These are phyloP conservation scores for Candida suzukii DNA, from an alignment of 805 yeast species.

Conservation along the genomic window DNA sequence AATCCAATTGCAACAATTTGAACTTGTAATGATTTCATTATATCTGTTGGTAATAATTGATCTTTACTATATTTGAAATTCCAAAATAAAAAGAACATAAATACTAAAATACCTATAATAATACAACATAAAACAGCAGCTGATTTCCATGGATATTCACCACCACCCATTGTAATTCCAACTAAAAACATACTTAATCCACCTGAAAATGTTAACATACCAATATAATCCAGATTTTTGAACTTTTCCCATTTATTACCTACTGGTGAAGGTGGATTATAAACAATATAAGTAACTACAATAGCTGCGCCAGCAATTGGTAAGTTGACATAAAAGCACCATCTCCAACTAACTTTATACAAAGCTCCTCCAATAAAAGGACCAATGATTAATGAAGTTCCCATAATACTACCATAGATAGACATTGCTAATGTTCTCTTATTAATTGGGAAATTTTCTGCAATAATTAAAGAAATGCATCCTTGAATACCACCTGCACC, in stretches of 20 bases:
- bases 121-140: constrained; percentile 44
- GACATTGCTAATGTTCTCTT: constrained; percentile 33
- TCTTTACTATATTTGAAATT: constrained; percentile 33
- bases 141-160: constrained; percentile 44
- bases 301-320: constrained; percentile 53
- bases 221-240: constrained; percentile 42
- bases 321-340: constrained; percentile 66
- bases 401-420: constrained; percentile 34
- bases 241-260: constrained; percentile 32
- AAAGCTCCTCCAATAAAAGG: constrained; percentile 66
- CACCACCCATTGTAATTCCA: constrained; percentile 52
- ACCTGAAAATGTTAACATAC: constrained; percentile 34
- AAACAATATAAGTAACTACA: constrained; percentile 29
- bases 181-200: constrained; percentile 41
- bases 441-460: constrained; percentile 44
- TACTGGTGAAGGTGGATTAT: constrained; percentile 39
- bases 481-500: constrained; percentile 68
- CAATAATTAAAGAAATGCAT: constrained; percentile 45
- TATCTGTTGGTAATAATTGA: constrained; percentile 42
- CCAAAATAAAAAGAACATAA: constrained; percentile 30
- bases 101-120: constrained; percentile 34
- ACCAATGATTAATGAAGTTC: constrained; percentile 48
- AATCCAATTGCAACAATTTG: constrained; percentile 30
- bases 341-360: constrained; percentile 57
- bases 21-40: constrained; percentile 27